Evolutionary conservation across 495 filamentous ascomycete species (phyloP).

Genomic region (Trichoderma asperelloides): DNA sequence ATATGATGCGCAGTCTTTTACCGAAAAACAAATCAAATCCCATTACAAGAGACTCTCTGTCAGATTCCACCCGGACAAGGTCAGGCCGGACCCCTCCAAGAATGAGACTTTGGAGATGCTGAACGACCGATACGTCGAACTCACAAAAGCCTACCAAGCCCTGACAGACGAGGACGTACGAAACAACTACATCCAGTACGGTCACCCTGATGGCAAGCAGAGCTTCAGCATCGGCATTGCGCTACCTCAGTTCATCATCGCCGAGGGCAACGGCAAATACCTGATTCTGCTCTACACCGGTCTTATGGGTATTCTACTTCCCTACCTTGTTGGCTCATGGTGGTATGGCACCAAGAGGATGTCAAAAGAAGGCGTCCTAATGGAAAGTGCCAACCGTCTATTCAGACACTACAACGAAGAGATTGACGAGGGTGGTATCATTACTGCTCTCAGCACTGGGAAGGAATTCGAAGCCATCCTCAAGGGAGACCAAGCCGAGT

Average conservation of each 20-base stretch:
- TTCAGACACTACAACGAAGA: slow-evolving; percentile 86
- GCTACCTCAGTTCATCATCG: slow-evolving; percentile 84
- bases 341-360: slow-evolving; percentile 93
- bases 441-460: slow-evolving; percentile 71
- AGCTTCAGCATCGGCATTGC: slow-evolving; percentile 97
- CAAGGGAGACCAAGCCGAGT: slow-evolving; percentile 63
- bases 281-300: slow-evolving; percentile 81
- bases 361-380: slow-evolving; percentile 84
- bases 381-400: slow-evolving; percentile 85
- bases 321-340: slow-evolving; percentile 92
- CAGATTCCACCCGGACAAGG: slow-evolving; percentile 89
- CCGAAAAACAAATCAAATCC: slow-evolving; percentile 82
- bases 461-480: slow-evolving; percentile 64
- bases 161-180: slow-evolving; percentile 94
- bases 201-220: slow-evolving; percentile 96
- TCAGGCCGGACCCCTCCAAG: slow-evolving; percentile 64
- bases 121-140: slow-evolving; percentile 82
- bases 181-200: slow-evolving; percentile 92
- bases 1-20: slow-evolving; percentile 50
- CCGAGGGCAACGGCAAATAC: slow-evolving; percentile 91
- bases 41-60: slow-evolving; percentile 80
- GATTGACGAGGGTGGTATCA: slow-evolving; percentile 68
- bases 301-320: slow-evolving; percentile 78
- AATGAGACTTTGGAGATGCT: slow-evolving; percentile 84
- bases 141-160: slow-evolving; percentile 95